Evolutionary conservation across 2,329 filamentous ascomycete species (phyloP), one percentile per base, ranked within the genome.

Genomic region (Fusarium sp.): DNA sequence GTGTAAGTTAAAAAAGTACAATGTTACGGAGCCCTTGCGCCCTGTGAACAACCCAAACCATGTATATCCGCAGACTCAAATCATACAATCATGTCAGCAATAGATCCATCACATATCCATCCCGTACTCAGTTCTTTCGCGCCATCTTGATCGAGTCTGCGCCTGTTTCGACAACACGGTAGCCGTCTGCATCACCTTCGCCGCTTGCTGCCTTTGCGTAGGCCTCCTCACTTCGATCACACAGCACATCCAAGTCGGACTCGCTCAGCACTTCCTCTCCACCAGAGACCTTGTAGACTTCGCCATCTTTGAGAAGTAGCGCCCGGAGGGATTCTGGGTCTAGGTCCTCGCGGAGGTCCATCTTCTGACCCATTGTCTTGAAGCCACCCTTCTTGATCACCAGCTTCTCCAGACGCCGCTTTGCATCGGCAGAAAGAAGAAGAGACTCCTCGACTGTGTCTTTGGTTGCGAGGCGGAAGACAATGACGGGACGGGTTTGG

Each of bases 331-430:
- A 87, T 70, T 95, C 89, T 24, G 89, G 87, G 61, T 91, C 88
- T 1, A 93, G 82, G 47, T 85, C 84, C 67, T 87, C 90, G 62
- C 85, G 84, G 60, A 83, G 78, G 63, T 87, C 85, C 75, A 89
- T 86, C 76, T 91, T 91, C 77, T 93, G 88, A 0, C 86, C 87
- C 83, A 95, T 90, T 13, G 89, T 91, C 73, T 88, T 90, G 82
- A 97, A 96, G 6, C 93, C 92, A 3, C 96, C 96, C 81, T 98
- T 98, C 70, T 96, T 93, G 78, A 99, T 99, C 8, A 99, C 94
- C 0, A 99, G 87, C 80, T 98, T 97, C 81, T 99, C 96, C 0
- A 99, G 88, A 2, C 95, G 89, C 0, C 96, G 92, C 83, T 99
- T 99, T 1, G 93, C 94, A 77, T 98, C 95, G 0, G 96, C 96